Base-by-base conservation (phyloP, 257 asterid species). In the Lavandula angustifolia region DNA sequence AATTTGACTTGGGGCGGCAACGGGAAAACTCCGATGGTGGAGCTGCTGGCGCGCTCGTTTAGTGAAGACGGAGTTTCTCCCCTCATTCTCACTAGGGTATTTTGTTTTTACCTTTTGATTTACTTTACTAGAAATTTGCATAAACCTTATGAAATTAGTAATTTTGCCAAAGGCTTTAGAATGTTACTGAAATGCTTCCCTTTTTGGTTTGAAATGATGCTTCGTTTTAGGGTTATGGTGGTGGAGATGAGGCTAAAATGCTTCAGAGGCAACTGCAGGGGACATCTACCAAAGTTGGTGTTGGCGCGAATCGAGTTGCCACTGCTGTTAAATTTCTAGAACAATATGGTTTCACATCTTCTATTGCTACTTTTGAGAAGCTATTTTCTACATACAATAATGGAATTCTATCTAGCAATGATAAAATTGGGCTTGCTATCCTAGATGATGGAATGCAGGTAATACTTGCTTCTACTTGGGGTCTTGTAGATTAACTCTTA, bases 391-490 rank as follows among this genome's bases (percentile, higher is more conserved):
- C 35, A 48, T 73, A 46, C 22, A 67, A 55, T 70, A 18, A 32
- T 22, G 57, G 69, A 51, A 54, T 16, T 70, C 50, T 7, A 72
- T 54, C 78, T 46, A 62, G 53, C 18, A 32, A 66, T 10, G 80
- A 62, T 67, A 71, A 31, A 65, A 85, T 89, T 75, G 90, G 94
- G 48, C 78, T 60, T 67, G 86, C 81, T 52, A 81, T 92, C 58
- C 85, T 92, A 44, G 99, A 92, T 73, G 99, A 92, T 69, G 99
- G 99, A 29, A 89, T 92, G 99, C 97, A 92, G 98, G 98, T 92
- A 75, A 41, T 49, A 7, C 46, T 80, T 35, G n/a, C n/a, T 75
- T 58, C 33, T 31, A 67, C 54, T 18, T 14, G 51, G 54, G 31
- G 6, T 35, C 41, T 53, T 35, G 53, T 46, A 53, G 41, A 51